phyloP scores from a whole-genome alignment of 169 alveolate genomes.

The Plasmodium billcollinsi region DNA sequence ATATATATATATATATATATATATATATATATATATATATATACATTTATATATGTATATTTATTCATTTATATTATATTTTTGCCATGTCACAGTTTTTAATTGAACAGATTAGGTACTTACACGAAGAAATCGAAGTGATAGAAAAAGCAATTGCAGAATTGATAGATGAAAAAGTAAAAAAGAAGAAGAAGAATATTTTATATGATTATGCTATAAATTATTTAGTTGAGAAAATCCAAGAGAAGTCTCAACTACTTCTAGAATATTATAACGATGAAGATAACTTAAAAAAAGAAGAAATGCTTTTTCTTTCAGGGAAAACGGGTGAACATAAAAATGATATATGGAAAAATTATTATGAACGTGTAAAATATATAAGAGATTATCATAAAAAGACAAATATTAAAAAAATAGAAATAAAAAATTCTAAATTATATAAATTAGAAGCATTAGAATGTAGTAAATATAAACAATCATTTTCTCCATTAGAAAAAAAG shows the following conservation, averaged over 20 bases:
- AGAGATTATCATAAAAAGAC: conserved; percentile 81
- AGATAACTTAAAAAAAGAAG: conserved; percentile 73
- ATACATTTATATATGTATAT: no score
- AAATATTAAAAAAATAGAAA: conserved; percentile 74
- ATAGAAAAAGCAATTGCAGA: conserved; percentile 77
- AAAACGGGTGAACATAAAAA: conserved; percentile 71
- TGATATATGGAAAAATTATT: conserved; percentile 86
- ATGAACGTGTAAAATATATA: conserved; percentile 81
- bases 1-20: no score
- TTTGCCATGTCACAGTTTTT: conserved; percentile 78
- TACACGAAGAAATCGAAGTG: conserved; percentile 80
- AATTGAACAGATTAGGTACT: conserved; percentile 77
- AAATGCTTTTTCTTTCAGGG: conserved; percentile 71
- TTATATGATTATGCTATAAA: conserved; percentile 74
- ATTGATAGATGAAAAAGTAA: conserved; percentile 77
- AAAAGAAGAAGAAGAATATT: conserved; percentile 37
- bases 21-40: no score
- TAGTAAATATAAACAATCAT: conserved; percentile 78
- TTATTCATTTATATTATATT: no score
- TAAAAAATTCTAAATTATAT: conserved; percentile 70
- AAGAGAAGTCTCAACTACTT: conserved; percentile 70
- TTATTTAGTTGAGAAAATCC: conserved; percentile 63
- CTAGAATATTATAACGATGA: conserved; percentile 61
- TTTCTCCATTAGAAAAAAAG: conserved; percentile 87
- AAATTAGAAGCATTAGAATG: conserved; percentile 80